These are phyloP conservation scores for Lasiodiplodia theobromae DNA, from an alignment of 2,329 filamentous ascomycete genomes.

Conservation along the genomic window DNA sequence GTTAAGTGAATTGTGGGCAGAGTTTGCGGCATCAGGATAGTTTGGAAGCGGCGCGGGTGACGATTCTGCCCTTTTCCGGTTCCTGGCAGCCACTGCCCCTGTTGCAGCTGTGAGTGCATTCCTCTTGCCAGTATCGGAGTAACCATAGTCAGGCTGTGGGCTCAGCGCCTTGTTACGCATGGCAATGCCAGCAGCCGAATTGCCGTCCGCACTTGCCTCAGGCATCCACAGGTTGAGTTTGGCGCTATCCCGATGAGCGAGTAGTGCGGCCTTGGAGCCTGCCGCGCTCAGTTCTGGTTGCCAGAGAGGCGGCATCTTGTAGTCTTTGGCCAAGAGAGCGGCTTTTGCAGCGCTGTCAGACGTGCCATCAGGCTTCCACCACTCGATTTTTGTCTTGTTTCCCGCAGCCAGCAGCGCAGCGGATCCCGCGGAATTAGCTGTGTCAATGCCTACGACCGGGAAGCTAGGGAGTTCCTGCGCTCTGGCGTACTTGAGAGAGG, in stretches of 20 bases:
- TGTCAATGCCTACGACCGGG: slow-evolving; percentile 69
- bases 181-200: slow-evolving; percentile 74
- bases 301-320: slow-evolving; percentile 68
- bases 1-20: slow-evolving; percentile 72
- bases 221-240: slow-evolving; percentile 62
- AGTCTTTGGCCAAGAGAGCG: slow-evolving; percentile 65
- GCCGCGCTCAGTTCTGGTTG: slow-evolving; percentile 69
- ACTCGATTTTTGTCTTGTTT: slow-evolving; percentile 69
- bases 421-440: slow-evolving; percentile 70
- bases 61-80: slow-evolving; percentile 70
- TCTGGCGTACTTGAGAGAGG: slow-evolving; percentile 74
- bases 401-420: slow-evolving; percentile 78
- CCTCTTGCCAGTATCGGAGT: slow-evolving; percentile 61
- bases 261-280: slow-evolving; percentile 76
- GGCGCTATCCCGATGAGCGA: slow-evolving; percentile 64
- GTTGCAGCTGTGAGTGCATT: slow-evolving; percentile 78
- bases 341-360: slow-evolving; percentile 65
- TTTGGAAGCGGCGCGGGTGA: slow-evolving; percentile 52
- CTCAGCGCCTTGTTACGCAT: slow-evolving; percentile 61
- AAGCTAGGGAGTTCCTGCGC: slow-evolving; percentile 77
- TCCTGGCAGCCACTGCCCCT: slow-evolving; percentile 69
- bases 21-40: slow-evolving; percentile 66
- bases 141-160: slow-evolving; percentile 55
- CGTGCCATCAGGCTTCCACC: slow-evolving; percentile 71
- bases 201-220: slow-evolving; percentile 60